Evolutionary conservation across 139 green algal species (phyloP).

Genomic region (Micractinium sp.): DNA sequence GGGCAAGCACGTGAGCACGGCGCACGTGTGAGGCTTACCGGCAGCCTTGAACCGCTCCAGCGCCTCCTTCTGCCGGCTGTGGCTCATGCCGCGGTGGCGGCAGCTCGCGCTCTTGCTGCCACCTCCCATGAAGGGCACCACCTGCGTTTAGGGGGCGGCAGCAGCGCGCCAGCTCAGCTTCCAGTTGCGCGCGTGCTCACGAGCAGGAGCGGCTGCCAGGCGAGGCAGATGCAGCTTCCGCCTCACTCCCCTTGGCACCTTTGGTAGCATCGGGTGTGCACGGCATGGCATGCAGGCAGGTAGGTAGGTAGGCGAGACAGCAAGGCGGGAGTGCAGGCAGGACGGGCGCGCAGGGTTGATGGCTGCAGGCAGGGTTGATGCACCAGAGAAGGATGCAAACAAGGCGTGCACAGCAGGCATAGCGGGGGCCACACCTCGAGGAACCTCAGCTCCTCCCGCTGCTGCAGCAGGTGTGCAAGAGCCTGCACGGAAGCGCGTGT

Average conservation of each 20-base stretch:
- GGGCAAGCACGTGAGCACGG: too few species aligned
- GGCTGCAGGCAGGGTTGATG: too few species aligned
- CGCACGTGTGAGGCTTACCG: neutral
- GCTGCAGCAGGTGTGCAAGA: neutral
- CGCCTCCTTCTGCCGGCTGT: neutral
- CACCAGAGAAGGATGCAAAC: too few species aligned
- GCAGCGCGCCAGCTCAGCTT: too few species aligned
- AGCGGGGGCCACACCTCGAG: neutral
- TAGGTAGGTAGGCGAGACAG: neutral
- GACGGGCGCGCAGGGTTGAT: too few species aligned
- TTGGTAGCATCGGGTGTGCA: neutral
- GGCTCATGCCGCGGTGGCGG: neutral
- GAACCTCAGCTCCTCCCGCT: neutral
- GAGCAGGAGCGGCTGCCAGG: too few species aligned
- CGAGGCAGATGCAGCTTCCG: too few species aligned
- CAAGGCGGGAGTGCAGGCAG: neutral
- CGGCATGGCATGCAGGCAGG: neutral
- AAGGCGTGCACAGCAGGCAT: neutral
- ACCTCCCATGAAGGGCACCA: neutral
- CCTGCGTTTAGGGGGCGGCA: neutral
- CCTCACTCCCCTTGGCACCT: too few species aligned
- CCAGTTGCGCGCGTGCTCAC: too few species aligned
- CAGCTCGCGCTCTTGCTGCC: conserved; percentile 6
- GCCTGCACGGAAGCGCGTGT: neutral
- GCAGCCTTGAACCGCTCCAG: neutral